These are phyloP conservation scores for Paracoccidioides brasiliensis DNA, from an alignment of 2,329 filamentous ascomycete genomes.

Conservation along the genomic window DNA sequence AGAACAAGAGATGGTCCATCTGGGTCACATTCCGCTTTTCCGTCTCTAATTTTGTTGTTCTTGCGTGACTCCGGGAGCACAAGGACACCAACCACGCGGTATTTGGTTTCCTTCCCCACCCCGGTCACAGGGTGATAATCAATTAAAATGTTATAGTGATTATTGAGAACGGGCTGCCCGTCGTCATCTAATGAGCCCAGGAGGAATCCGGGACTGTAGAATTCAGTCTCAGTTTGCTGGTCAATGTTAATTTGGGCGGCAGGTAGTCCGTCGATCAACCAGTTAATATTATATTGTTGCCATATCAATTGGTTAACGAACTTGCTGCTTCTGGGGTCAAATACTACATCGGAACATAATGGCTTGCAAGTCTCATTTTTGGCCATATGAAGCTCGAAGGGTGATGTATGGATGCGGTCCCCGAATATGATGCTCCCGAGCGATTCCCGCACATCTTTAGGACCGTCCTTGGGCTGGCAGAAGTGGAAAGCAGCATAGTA, in stretches of 20 bases:
- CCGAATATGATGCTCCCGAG: constrained; percentile 94
- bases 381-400: constrained; percentile 77
- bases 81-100: constrained; percentile 80
- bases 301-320: constrained; percentile 76
- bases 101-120: constrained; percentile 46
- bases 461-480: constrained; percentile 65
- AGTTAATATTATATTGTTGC: constrained; percentile 84
- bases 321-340: constrained; percentile 50
- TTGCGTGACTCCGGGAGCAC: constrained; percentile 67
- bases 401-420: constrained; percentile 93
- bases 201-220: constrained; percentile 85
- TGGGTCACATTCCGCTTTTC: constrained; percentile 51
- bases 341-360: constrained; percentile 57
- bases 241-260: constrained; percentile 75
- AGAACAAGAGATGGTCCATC: constrained; percentile 49
- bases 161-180: constrained; percentile 57
- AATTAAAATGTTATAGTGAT: constrained; percentile 88
- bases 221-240: constrained; percentile 59
- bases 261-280: constrained; percentile 87
- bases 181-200: constrained; percentile 49
- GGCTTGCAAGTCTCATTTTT: constrained; percentile 77
- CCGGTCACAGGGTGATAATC: constrained; percentile 76
- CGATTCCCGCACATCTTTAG: constrained; percentile 71
- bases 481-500: constrained; percentile 82
- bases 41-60: constrained; percentile 39